Evolutionary conservation across 2,329 filamentous ascomycete species (phyloP), one percentile per base, ranked within the genome.

Genomic region (Claviceps lovelessii): DNA sequence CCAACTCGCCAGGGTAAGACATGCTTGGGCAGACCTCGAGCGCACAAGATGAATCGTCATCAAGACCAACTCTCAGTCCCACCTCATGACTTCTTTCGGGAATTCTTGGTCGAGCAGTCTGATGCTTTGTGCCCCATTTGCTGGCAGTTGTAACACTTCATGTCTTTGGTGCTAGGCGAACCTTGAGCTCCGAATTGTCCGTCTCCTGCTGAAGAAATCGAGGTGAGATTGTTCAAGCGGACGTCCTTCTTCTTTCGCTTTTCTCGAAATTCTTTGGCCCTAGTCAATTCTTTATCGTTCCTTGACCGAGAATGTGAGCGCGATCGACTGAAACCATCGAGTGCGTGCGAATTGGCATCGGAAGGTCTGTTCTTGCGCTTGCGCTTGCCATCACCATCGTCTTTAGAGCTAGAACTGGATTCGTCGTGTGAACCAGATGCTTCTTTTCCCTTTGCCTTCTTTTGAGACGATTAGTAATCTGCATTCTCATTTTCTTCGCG

Each of bases 231-330:
- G 62, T 84, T 84, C 55, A 88, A 68, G 57, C 84, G 83, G 52
- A 87, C 74, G 54, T 85, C 80, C 65, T 84, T 85, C 66, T 81
- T 81, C 61, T 79, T 77, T 48, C 81, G 73, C 63, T 78, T 76
- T 46, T 80, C 78, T 8, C 79, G 77, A 19, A 83, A 67, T 59
- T 80, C 73, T 58, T 75, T 72, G 7, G 69, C 69, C 41, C 65
- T 69, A 37, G 51, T 31, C 45, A 56, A 62, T 56, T 70, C 65
- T 13, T 57, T 23, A 51, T 51, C 62, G 35, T 60, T 60, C 49
- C 64, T 62, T 33, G 65, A 57, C 31, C 58, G 64, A 35, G 68
- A 70, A 44, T 63, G 64, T 45, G 67, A 70, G 23, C 61, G 64
- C 53, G 68, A 69, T 52, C 67, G 64, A 50, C 60, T 63, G 56